Base-by-base conservation (phyloP, 495 filamentous ascomycete species). In the Xylaria scruposa region DNA sequence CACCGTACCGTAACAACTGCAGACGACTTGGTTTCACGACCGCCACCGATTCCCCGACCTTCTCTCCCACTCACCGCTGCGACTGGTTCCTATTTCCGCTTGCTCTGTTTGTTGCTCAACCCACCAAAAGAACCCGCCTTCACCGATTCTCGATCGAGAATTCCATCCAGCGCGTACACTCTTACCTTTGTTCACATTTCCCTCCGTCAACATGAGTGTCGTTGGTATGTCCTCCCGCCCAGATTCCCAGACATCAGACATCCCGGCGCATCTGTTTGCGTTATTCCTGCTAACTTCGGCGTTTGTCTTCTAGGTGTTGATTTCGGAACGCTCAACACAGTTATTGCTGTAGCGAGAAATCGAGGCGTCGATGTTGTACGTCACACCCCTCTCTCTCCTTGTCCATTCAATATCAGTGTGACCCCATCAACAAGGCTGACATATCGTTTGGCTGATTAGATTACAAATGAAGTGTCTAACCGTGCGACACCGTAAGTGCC, bases 381-480 rank as follows among this genome's bases (percentile, higher is more conserved):
- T 97, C 75, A 72, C 61, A 62, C 47, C 71, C 73, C 72, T n/a
- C n/a, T n/a, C 29, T 36, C 47, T 58, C 59, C 8, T 68, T 58
- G 17, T 58, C 49, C 66, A 53, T 42, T 44, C 33, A 51, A 58
- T 38, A 54, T 70, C 59, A 46, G 49, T 61, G 33, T 10, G 67
- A 19, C 67, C 6, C 68, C 17, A 9, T 12, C 26, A 17, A 31
- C 64, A 67, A 72, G 65, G 71, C 80, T 82, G 59, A 77, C 67
- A 15, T 70, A 26, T 71, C 59, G 42, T 67, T 46, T 67, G 47
- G 19, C 51, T 33, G 62, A 9, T 49, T 71, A 97, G 94, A 98
- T 99, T 80, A 92, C 95, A 84, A 99, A 99, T 86, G 96, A 99
- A 84, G 96, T 98, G 76, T 99, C 96, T 70, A 98, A 99, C 87